Evolutionary conservation across 2,329 filamentous ascomycete species (phyloP), one percentile per base, ranked within the genome.

Genomic region (Penicillium fuscoglaucum): DNA sequence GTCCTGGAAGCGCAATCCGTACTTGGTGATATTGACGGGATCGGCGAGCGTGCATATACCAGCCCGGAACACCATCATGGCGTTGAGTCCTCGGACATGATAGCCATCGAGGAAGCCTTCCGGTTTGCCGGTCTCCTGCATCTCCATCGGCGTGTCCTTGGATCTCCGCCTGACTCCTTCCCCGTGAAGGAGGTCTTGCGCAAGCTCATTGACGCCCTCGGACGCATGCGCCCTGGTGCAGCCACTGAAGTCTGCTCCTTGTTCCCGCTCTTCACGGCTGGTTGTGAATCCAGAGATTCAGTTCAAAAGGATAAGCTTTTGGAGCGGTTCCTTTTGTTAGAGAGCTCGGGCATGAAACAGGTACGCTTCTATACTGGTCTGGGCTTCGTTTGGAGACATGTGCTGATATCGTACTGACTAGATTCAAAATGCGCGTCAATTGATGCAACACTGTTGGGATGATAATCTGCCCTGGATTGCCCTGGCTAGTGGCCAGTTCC

Each of bases 211-310:
- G 76, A 78, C 1, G 83, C 86, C 33, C 77, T 93, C 60, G 79
- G 79, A 24, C 83, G 82, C 39, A 84, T 95, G 49, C 78, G 85
- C 13, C 77, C 81, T 13, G 88, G 89, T 6, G 87, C 87, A 31
- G 86, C 86, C 17, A 89, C 90, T 0, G 90, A 93, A 73, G 87
- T 85, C 9, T 91, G 89, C 67, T 77, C 90, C 19, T 73, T 95
- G 40, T 93, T 95, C 63, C 90, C 91, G 0, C 86, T 95, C 76
- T 95, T 95, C 73, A 90, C 89, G 1, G 90, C 90, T 1, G 91
- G 90, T 0, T 93, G 90, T 64, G 89, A 95, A 71, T 85, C 87
- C 1, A 77, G 77, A 55, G 82, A 86, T 49, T 68, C 78, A 35
- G 74, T 74, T 3, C 83, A 88, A 65, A 80, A 86, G 50, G 76